Percentiles rank a stretch among this genome's conserved stretches.
phyloP scores from a whole-genome alignment of 495 filamentous ascomycete genomes.

The Geoglossum glabrum region DNA sequence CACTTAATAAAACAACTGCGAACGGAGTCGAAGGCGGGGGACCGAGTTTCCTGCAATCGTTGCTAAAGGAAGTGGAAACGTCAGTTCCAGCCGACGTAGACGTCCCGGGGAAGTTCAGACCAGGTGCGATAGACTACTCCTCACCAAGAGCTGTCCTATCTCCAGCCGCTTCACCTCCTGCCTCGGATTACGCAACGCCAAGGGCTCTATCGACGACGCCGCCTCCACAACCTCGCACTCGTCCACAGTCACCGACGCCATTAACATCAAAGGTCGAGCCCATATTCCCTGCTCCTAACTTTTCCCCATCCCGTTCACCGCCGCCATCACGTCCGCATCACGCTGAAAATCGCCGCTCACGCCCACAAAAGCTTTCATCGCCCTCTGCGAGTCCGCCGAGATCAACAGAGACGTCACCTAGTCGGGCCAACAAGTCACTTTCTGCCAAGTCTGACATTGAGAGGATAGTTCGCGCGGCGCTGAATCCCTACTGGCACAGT shows the following conservation, averaged over 20 bases:
- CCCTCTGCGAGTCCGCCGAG: slow-evolving; percentile 17
- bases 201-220: slow-evolving; percentile 53
- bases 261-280: slow-evolving; percentile 33
- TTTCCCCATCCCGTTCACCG: slow-evolving; percentile 9
- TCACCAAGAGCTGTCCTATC: slow-evolving; percentile 40
- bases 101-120: slow-evolving; percentile 26
- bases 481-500: slow-evolving; percentile 54
- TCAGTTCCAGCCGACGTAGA: slow-evolving; percentile 34
- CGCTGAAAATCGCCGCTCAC: slow-evolving; percentile 28
- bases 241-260: slow-evolving; percentile 34
- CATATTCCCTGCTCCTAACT: slow-evolving; percentile 33
- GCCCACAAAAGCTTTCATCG: slow-evolving; percentile 19
- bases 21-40: slow-evolving; percentile 10
- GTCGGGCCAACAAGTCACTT: slow-evolving; percentile 35
- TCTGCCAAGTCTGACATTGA: slow-evolving; percentile 65
- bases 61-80: slow-evolving; percentile 73
- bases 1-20: background rate
- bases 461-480: slow-evolving; percentile 52
- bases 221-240: slow-evolving; percentile 46
- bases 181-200: slow-evolving; percentile 47
- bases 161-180: slow-evolving; percentile 49
- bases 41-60: slow-evolving; percentile 56
- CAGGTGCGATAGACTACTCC: slow-evolving; percentile 21
- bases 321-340: slow-evolving; percentile 6
- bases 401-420: slow-evolving; percentile 35